These are phyloP conservation scores for Millerozyma acaciae DNA, from an alignment of 805 yeast genomes.

Conservation along the genomic window DNA sequence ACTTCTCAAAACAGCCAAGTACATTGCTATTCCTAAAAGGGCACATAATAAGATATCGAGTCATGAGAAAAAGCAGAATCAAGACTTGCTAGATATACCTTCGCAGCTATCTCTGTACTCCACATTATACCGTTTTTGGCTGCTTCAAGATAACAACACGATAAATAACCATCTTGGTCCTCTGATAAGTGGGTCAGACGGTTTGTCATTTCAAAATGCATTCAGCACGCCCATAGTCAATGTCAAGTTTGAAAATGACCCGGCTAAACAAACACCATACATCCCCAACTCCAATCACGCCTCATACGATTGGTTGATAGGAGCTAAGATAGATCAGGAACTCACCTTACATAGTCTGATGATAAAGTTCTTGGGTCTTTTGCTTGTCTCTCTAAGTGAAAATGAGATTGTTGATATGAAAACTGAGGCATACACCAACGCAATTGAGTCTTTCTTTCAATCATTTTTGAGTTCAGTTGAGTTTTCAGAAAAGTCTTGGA, in stretches of 20 bases:
- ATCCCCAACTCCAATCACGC: conserved; percentile 35
- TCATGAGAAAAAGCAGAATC: conserved; percentile 4
- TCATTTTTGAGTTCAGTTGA: conserved; percentile 12
- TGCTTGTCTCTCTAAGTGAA: conserved; percentile 33
- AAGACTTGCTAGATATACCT: conserved; percentile 1
- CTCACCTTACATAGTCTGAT: conserved; percentile 32
- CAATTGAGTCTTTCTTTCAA: conserved; percentile 15
- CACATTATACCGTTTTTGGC: conserved; percentile 33
- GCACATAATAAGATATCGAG: conserved; percentile 7
- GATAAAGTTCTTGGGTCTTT: conserved; percentile 33
- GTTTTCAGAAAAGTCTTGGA: conserved; percentile 18
- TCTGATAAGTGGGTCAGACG: conserved; percentile 19
- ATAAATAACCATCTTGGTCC: conserved; percentile 32
- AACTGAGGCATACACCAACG: conserved; percentile 17
- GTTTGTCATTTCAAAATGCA: conserved; percentile 30
- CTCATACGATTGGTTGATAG: conserved; percentile 27
- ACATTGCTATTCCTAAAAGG: conserved; percentile 28
- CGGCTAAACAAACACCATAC: conserved; percentile 24
- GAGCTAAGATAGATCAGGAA: conserved; percentile 22
- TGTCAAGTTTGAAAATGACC: conserved; percentile 29
- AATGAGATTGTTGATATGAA: conserved; percentile 35
- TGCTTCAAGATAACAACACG: conserved; percentile 24
- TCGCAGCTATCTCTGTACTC: conserved; percentile 5
- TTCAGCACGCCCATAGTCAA: conserved; percentile 29
- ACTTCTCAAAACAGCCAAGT: conserved; percentile 23